Evolutionary conservation across 176 grass and related monocot species (phyloP), one percentile per base, ranked within the genome.

Genomic region (Musa troglodytarum): DNA sequence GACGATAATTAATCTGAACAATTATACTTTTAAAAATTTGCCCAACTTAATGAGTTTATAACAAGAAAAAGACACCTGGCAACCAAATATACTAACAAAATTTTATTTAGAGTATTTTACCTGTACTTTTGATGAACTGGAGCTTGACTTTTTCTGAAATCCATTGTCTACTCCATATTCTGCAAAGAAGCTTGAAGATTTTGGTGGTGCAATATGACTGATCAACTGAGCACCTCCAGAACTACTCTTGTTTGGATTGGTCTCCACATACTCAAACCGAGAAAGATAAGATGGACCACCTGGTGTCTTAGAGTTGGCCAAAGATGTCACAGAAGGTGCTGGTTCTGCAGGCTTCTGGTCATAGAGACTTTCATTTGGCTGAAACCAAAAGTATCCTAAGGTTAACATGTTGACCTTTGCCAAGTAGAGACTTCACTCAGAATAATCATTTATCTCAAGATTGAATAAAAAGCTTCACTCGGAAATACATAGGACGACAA

Each of bases 131-230:
- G 89, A 89, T 84, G 92, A 83, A 78, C 20, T 72, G 63, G 83
- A 82, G 69, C 62, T 34, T 67, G 83, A 62, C 53, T 92, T 92
- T 80, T 96, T 96, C 24, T 86, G 76, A 83, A 87, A 83, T 74
- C 78, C 78, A 80, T 65, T 88, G 49, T 92, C 89, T 87, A 90
- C 90, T 59, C 87, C 92, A 84, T 86, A 96, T 72, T 96, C 87
- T 22, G 89, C 89, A 80, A 96, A 96, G 81, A 96, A 92, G 86
- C 92, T 90, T 13, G 87, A 88, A 25, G 87, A 92, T 69, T 90
- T 96, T 73, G 92, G 92, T 11, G 92, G 83, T 15, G 87, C 83
- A 81, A 96, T 87, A 80, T 96, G 92, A 68, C 87, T 85, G 14
- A 87, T 81, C 54, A 85, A 51, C 63, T 85, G 80, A 63, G 50